Conservation (phyloP, 2,329 filamentous ascomycete species). For the Didymellaceae sp. region DNA sequence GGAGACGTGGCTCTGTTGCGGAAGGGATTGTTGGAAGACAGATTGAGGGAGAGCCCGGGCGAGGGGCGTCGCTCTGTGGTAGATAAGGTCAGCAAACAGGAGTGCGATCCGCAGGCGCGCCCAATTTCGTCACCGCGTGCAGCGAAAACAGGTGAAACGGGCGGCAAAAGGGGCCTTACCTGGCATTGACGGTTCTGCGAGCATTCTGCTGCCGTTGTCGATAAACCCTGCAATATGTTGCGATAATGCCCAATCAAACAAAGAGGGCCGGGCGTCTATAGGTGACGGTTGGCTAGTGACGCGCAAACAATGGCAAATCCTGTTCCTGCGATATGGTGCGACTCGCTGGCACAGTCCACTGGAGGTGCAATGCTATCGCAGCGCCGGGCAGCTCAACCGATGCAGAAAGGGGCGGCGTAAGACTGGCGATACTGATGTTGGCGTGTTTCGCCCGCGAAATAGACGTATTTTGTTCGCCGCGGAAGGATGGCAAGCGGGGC, state of each 20-base stretch:
- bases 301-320: conserved; percentile 24
- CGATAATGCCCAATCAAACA: conserved; percentile 41
- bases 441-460: conserved; percentile 33
- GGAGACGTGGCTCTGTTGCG: conserved; percentile 74
- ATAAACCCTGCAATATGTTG: conserved; percentile 43
- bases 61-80: conserved; percentile 56
- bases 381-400: conserved; percentile 7
- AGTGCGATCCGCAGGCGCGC: conserved; percentile 33
- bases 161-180: conserved; percentile 47
- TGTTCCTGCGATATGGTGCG: conserved; percentile 21
- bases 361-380: conserved; percentile 5
- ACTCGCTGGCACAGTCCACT: conserved; percentile 9
- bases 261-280: conserved; percentile 29
- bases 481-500: conserved; percentile 27
- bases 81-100: conserved; percentile 21
- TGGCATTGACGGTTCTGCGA: conserved; percentile 52
- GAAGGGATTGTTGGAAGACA: conserved; percentile 79
- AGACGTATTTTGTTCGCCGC: conserved; percentile 22
- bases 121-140: conserved; percentile 37
- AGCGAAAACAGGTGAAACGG: conserved; percentile 42
- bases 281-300: conserved; percentile 32
- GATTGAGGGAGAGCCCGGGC: conserved; percentile 66
- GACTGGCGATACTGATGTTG: conserved; percentile 43
- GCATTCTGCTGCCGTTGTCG: conserved; percentile 47
- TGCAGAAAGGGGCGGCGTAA: conserved; percentile 31